Percentiles rank a stretch among this genome's conserved stretches.
Evolutionary conservation across 1,284 basidiomycete genomes (phyloP).

Genomic region (Marasmius sp.): DNA sequence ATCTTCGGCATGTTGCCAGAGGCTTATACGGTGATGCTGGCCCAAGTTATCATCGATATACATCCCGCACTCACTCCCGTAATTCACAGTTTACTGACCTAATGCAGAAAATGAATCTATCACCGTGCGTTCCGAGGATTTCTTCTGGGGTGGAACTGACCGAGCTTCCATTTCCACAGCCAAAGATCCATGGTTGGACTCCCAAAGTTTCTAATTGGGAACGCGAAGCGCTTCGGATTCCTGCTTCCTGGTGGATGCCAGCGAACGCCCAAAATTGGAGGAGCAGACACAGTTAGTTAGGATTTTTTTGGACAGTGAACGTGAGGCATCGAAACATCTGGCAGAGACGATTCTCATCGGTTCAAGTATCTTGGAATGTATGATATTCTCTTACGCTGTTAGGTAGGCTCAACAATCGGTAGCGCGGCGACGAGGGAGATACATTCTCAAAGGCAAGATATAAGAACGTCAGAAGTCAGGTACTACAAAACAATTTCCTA

Average conservation of each 20-base stretch:
- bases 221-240: constrained; percentile 51
- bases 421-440: no score
- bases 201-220: constrained; percentile 51
- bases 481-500: neutral
- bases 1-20: constrained; percentile 70
- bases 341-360: no score
- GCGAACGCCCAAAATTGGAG: no score
- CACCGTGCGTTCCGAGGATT: constrained; percentile 38
- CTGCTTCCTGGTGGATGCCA: constrained; percentile 59
- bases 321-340: no score
- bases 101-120: constrained; percentile 47
- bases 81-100: constrained; percentile 48
- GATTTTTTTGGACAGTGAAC: no score
- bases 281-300: no score
- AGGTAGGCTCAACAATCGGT: no score
- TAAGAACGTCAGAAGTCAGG: neutral
- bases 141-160: neutral
- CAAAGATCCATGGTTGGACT: constrained; percentile 50
- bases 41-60: constrained; percentile 4
- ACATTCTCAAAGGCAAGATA: no score
- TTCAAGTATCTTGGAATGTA: no score
- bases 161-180: constrained; percentile 16
- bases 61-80: neutral
- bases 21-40: constrained; percentile 47
- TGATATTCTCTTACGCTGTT: no score